phyloP scores from a whole-genome alignment of 1,284 basidiomycete species.

The Leccinum fuscescens region DNA sequence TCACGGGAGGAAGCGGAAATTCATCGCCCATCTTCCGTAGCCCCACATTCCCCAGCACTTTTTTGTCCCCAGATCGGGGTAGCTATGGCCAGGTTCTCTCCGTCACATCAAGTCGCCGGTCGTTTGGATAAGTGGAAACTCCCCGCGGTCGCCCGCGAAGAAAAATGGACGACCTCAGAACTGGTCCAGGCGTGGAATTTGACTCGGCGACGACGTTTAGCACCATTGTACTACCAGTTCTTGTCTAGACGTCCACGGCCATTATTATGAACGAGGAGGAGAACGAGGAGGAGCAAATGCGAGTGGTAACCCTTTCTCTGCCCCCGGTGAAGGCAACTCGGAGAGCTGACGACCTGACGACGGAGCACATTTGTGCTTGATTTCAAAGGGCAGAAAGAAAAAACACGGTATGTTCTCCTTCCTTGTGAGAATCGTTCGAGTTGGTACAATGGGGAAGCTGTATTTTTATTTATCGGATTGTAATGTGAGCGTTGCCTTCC shows the following conservation, averaged over 20 bases:
- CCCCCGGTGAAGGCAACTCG: not conserved
- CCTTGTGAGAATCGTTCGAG: not conserved
- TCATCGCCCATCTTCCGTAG: too few species aligned
- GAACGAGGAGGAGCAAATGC: not conserved
- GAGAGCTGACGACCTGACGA: not conserved
- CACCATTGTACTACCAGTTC: not conserved
- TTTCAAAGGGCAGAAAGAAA: not conserved
- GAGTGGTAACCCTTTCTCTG: not conserved
- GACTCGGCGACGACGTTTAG: slow-evolving; percentile 18
- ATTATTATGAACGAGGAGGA: not conserved
- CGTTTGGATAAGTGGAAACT: slow-evolving; percentile 21
- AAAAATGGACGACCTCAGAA: slow-evolving; percentile 35
- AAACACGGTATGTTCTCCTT: not conserved
- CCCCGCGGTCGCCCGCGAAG: slow-evolving; percentile 34
- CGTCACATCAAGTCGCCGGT: too few species aligned
- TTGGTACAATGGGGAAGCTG: not conserved
- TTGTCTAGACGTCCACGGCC: not conserved
- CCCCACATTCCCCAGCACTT: too few species aligned
- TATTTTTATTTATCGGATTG: not conserved
- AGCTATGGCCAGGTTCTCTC: too few species aligned
- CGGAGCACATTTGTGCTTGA: not conserved
- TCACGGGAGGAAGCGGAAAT: too few species aligned
- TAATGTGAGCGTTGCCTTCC: not conserved
- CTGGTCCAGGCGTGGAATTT: slow-evolving; percentile 14
- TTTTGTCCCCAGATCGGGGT: too few species aligned